Conservation (phyloP, 2,329 filamentous ascomycete species). For the Pseudopithomyces chartarum region DNA sequence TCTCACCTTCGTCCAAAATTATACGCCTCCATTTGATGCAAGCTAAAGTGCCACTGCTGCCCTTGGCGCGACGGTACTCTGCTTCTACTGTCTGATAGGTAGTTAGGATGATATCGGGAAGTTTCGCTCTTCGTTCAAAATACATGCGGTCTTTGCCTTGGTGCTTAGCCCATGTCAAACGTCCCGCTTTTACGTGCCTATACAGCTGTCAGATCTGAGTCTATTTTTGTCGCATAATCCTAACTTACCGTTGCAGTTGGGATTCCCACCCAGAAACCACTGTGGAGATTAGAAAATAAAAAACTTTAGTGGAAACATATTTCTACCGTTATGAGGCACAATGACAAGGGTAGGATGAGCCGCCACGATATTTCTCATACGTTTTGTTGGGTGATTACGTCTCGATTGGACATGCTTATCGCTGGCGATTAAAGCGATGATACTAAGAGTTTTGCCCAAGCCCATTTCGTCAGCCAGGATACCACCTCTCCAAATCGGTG, state of each 20-base stretch:
- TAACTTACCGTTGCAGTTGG: neutral
- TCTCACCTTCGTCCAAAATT: slow-evolving; percentile 53
- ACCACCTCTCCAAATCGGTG: slow-evolving; percentile 17
- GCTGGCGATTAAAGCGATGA: slow-evolving; percentile 20
- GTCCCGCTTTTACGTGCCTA: neutral
- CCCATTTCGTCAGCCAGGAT: slow-evolving; percentile 27
- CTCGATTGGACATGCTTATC: neutral
- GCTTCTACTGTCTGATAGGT: slow-evolving; percentile 20
- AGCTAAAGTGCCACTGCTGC: slow-evolving; percentile 18
- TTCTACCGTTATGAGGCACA: too few relatives aligned
- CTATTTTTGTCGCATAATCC: too few relatives aligned
- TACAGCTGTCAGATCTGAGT: too few relatives aligned
- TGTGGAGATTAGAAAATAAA: too few relatives aligned
- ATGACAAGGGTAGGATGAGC: too few relatives aligned
- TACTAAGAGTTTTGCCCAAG: slow-evolving; percentile 23
- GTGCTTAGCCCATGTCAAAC: neutral
- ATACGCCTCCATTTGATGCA: slow-evolving; percentile 46
- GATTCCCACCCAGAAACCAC: too few relatives aligned
- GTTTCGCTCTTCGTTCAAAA: neutral
- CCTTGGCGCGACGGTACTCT: slow-evolving; percentile 12
- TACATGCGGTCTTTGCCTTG: neutral
- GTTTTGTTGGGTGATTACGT: neutral
- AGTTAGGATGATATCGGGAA: slow-evolving; percentile 16
- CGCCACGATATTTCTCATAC: neutral
- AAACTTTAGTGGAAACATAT: too few relatives aligned